These are phyloP conservation scores for Begonia peltatifolia DNA, from an alignment of 306 rosid species.

Conservation along the genomic window DNA sequence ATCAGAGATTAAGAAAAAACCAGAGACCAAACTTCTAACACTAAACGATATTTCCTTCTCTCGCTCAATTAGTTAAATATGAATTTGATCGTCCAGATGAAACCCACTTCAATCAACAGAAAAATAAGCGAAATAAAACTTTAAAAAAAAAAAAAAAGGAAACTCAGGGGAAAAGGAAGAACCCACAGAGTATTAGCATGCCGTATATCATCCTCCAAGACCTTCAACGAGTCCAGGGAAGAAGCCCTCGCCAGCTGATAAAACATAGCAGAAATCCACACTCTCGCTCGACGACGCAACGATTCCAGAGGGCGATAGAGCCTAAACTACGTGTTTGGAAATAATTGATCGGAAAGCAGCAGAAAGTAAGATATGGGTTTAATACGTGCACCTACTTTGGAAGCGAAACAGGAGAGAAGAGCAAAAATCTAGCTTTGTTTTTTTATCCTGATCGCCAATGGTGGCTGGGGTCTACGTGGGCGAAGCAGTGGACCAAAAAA, in stretches of 20 bases:
- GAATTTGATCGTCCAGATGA: no score
- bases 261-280: slow-evolving; percentile 36
- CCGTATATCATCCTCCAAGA: slow-evolving; percentile 79
- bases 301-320: slow-evolving; percentile 1
- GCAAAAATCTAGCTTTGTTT: neutral
- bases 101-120: no score
- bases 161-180: neutral
- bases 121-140: no score
- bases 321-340: no score
- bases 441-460: neutral
- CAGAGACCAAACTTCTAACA: no score
- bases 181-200: slow-evolving; percentile 90
- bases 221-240: slow-evolving; percentile 56
- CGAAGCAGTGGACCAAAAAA: neutral
- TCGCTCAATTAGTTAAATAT: no score
- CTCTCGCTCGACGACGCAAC: slow-evolving; percentile 4
- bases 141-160: neutral
- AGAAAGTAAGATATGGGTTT: neutral
- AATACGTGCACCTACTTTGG: neutral
- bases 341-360: neutral
- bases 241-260: slow-evolving; percentile 65
- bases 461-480: slow-evolving; percentile 4
- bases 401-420: neutral
- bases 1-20: no score
- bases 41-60: no score